A percentile compares a stretch with the other conserved stretches of the same genome.
Conservation (phyloP, 2,329 filamentous ascomycete species). For the Hymenoscyphus linearis region DNA sequence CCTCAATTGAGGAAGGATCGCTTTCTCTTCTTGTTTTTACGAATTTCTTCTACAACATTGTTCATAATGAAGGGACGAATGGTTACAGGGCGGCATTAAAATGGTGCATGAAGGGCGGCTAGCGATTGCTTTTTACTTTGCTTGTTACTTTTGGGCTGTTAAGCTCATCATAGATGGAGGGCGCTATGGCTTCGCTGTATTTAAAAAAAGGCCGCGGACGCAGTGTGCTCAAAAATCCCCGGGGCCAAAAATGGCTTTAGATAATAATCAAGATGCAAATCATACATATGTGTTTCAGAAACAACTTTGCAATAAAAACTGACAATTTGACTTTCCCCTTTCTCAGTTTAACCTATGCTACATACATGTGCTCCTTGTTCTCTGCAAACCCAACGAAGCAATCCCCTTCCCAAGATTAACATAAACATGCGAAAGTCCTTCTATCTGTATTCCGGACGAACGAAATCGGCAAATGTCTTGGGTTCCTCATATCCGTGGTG, state of each 20-base stretch:
- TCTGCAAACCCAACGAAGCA: background rate
- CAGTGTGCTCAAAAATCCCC: background rate
- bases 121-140: slow-evolving; percentile 11
- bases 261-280: slow-evolving; percentile 14
- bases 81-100: slow-evolving; percentile 5
- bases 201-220: slow-evolving; percentile 2
- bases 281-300: background rate
- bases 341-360: slow-evolving; percentile 11
- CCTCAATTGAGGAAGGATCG: background rate
- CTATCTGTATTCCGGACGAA: slow-evolving; percentile 93
- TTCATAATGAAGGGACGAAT: slow-evolving; percentile 9
- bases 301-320: background rate
- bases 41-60: slow-evolving; percentile 6
- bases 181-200: slow-evolving; percentile 8
- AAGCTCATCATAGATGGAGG: slow-evolving; percentile 6
- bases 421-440: slow-evolving; percentile 8
- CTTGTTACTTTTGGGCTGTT: background rate
- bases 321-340: slow-evolving; percentile 1
- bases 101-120: slow-evolving; percentile 11
- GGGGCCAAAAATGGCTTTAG: slow-evolving; percentile 6
- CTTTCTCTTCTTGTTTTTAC: slow-evolving; percentile 11
- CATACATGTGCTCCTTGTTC: slow-evolving; percentile 1
- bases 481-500: slow-evolving; percentile 67
- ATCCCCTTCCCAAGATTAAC: background rate
- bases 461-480: slow-evolving; percentile 94